Conservation (phyloP, 441 rosid genomes). For the Syzygium malaccense region DNA sequence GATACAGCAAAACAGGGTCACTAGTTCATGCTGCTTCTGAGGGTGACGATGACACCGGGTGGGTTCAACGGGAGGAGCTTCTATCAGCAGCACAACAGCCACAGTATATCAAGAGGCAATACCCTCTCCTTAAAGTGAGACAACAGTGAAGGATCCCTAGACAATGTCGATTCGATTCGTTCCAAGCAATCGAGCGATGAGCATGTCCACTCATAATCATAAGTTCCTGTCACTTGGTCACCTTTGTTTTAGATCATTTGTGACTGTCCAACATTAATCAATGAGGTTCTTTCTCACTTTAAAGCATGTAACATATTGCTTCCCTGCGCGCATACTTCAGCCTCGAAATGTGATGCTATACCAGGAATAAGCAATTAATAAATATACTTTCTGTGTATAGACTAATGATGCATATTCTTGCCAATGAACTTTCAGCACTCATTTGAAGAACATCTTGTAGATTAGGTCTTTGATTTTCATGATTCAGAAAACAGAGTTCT, state of each 20-base stretch:
- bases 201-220: background rate
- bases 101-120: background rate
- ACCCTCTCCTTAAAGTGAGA: background rate
- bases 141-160: background rate
- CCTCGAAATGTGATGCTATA: background rate
- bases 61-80: background rate
- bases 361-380: background rate
- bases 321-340: background rate
- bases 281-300: background rate
- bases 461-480: background rate
- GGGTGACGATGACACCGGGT: background rate
- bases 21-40: background rate
- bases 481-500: background rate
- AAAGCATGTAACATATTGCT: background rate
- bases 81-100: background rate
- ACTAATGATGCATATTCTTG: background rate
- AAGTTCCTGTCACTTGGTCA: background rate
- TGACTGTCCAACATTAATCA: background rate
- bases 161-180: background rate
- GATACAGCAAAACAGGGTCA: background rate
- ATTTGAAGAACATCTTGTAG: fast-evolving
- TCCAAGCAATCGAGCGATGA: background rate
- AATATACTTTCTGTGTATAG: background rate
- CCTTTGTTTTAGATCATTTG: background rate
- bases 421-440: background rate